These are phyloP conservation scores for Mycena haematopus DNA, from an alignment of 768 basidiomycete genomes.

Conservation along the genomic window DNA sequence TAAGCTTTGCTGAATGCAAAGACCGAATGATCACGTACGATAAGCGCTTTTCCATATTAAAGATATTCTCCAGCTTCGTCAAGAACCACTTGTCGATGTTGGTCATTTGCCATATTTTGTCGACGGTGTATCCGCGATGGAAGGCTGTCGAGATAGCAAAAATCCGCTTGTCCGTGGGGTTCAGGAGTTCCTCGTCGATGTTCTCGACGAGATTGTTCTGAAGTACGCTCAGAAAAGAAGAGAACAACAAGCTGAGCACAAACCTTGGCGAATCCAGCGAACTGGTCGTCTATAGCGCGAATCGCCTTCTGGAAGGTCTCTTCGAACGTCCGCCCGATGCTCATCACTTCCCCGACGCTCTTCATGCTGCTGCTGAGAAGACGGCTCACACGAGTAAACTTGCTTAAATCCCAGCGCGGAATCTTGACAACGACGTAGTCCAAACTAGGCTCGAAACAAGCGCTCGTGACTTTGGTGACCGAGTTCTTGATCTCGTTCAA, in stretches of 20 bases:
- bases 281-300: constrained; percentile 94
- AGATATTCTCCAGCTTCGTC: constrained; percentile 84
- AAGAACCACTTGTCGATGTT: constrained; percentile 99
- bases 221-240: not conserved
- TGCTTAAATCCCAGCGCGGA: constrained; percentile 98
- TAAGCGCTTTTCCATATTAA: constrained; percentile 77
- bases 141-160: constrained; percentile 97
- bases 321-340: constrained; percentile 96
- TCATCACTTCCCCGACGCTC: constrained; percentile 99
- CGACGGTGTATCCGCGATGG: constrained; percentile 90
- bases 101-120: constrained; percentile 97
- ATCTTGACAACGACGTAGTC: constrained; percentile 99
- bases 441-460: constrained; percentile 97
- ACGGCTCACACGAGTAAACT: constrained; percentile 93
- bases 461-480: constrained; percentile 94
- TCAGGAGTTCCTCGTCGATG: constrained; percentile 90
- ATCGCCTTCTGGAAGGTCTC: constrained; percentile 99
- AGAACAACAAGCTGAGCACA: constrained; percentile 6
- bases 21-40: constrained; percentile 57
- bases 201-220: constrained; percentile 89
- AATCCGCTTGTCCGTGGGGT: constrained; percentile 96
- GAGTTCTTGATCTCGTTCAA: constrained; percentile 98
- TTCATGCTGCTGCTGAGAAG: constrained; percentile 97
- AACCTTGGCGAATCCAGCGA: constrained; percentile 89
- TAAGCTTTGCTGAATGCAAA: constrained; percentile 7